Evolutionary conservation across 2,329 filamentous ascomycete genomes (phyloP).

Genomic region (Orbilia quercus): DNA sequence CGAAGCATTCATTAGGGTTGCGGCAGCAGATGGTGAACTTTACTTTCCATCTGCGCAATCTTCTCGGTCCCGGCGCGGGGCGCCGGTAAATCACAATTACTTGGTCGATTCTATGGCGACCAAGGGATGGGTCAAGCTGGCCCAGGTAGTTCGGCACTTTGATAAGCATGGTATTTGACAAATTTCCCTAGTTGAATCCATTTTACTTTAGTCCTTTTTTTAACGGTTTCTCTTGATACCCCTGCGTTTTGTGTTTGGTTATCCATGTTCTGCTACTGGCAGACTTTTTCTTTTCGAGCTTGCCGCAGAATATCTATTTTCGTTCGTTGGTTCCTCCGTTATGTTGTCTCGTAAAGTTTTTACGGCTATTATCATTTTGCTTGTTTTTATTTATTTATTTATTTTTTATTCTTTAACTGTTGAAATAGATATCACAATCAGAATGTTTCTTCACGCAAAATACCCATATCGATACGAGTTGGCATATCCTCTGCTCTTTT

Average conservation of each 20-base stretch:
- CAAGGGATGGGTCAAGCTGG: constrained; percentile 45
- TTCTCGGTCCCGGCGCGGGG: constrained; percentile 20
- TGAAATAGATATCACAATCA: constrained; percentile 29
- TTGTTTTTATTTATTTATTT: constrained; percentile 23
- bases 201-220: constrained; percentile 12
- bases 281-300: constrained; percentile 8
- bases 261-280: constrained; percentile 4
- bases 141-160: constrained; percentile 49
- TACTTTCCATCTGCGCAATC: constrained; percentile 47
- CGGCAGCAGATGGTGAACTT: constrained; percentile 51
- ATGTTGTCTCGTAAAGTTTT: too few relatives aligned
- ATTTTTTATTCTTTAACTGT: constrained; percentile 19
- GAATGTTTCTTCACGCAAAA: background rate
- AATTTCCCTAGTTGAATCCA: constrained; percentile 19
- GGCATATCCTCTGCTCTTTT: constrained; percentile 26
- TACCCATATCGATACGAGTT: constrained; percentile 29
- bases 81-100: constrained; percentile 36
- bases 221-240: constrained; percentile 18
- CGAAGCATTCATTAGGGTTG: constrained; percentile 45
- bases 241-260: constrained; percentile 14
- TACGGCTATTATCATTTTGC: constrained; percentile 12
- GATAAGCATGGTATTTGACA: constrained; percentile 57
- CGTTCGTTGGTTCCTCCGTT: too few relatives aligned
- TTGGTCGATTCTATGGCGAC: constrained; percentile 32
- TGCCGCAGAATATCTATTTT: background rate